Evolutionary conservation across 805 yeast genomes (phyloP).

Genomic region (Ogataea ramenticola): DNA sequence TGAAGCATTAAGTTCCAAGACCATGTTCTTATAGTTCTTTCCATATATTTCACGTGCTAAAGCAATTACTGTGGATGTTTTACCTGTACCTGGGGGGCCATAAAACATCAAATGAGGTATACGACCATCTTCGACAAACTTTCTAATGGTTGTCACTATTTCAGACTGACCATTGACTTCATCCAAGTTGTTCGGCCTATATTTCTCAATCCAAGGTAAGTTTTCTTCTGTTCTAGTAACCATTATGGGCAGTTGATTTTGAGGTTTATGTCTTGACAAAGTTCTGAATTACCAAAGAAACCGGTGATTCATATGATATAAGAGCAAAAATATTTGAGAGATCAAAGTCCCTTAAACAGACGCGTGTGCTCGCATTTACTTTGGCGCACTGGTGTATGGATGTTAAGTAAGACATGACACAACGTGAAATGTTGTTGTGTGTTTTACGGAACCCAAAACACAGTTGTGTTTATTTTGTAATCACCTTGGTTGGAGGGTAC

Average conservation of each 20-base stretch:
- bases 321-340: no score
- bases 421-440: no score
- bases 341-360: no score
- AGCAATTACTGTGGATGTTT: constrained; percentile 83
- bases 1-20: constrained; percentile 88
- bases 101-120: constrained; percentile 90
- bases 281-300: no score
- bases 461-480: no score
- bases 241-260: background rate
- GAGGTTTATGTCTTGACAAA: no score
- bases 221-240: constrained; percentile 27
- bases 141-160: constrained; percentile 76
- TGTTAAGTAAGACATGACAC: no score
- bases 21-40: constrained; percentile 73
- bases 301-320: no score
- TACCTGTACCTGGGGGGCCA: constrained; percentile 95
- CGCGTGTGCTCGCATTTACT: no score
- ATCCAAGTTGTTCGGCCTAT: constrained; percentile 76
- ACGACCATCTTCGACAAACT: constrained; percentile 74
- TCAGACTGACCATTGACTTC: constrained; percentile 91
- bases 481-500: no score
- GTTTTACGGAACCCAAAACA: no score
- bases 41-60: constrained; percentile 87
- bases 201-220: constrained; percentile 92
- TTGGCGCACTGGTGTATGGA: no score